A percentile compares a stretch with the other conserved stretches of the same genome.
These are phyloP conservation scores for Immersiella caudata DNA, from an alignment of 495 filamentous ascomycete genomes.

Conservation along the genomic window DNA sequence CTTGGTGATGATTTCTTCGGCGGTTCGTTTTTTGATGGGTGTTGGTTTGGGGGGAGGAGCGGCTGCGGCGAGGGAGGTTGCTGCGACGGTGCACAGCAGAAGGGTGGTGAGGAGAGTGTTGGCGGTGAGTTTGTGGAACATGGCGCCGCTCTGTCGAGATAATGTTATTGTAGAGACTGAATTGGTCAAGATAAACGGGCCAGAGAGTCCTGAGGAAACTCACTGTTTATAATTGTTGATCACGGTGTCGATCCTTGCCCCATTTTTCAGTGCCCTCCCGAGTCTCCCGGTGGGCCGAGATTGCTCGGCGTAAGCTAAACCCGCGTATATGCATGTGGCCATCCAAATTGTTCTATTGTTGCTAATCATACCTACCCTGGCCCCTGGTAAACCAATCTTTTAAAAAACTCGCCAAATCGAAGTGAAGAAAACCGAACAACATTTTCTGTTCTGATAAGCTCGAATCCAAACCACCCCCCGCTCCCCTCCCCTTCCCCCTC, in stretches of 20 bases:
- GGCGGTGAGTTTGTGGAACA: neutral
- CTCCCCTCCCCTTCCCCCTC: no score
- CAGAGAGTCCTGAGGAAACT: neutral
- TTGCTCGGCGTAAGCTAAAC: no score
- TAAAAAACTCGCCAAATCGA: no score
- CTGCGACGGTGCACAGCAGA: neutral
- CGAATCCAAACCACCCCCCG: no score
- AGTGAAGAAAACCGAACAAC: no score
- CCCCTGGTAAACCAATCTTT: no score
- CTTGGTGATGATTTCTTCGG: constrained; percentile 41
- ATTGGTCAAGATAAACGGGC: neutral
- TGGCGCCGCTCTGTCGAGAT: neutral
- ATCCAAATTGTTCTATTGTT: no score
- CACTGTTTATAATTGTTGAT: neutral
- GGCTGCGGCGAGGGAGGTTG: neutral
- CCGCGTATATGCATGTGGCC: no score
- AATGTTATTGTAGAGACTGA: neutral
- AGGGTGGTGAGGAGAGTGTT: constrained; percentile 4
- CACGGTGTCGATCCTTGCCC: neutral
- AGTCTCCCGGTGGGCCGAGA: no score
- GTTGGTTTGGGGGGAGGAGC: neutral
- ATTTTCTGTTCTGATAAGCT: no score
- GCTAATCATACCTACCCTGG: no score
- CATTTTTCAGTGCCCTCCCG: no score
- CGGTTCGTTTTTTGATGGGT: constrained; percentile 33